Evolutionary conservation across 2,329 filamentous ascomycete species (phyloP).

Genomic region (Alternaria triticina): DNA sequence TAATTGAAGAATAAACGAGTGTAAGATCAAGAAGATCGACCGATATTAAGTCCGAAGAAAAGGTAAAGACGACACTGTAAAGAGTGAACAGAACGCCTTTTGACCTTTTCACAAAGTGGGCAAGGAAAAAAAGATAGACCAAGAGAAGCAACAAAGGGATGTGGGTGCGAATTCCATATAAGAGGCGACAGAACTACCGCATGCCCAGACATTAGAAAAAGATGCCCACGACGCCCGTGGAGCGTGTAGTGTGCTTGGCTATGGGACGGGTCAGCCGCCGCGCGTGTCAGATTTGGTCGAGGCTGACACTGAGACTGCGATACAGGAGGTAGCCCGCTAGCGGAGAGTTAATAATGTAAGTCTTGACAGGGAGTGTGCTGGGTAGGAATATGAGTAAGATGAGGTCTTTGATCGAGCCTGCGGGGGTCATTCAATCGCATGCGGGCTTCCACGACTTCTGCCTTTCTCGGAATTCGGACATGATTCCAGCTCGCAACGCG

Average conservation of each 20-base stretch:
- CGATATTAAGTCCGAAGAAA: slow-evolving; percentile 2
- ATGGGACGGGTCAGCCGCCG: slow-evolving; percentile 10
- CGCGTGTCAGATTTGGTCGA: slow-evolving; percentile 10
- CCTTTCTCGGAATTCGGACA: background rate
- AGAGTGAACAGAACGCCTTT: slow-evolving; percentile 22
- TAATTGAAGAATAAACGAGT: slow-evolving; percentile 6
- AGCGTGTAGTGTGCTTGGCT: slow-evolving; percentile 17
- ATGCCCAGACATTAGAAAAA: slow-evolving; percentile 7
- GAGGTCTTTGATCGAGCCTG: background rate
- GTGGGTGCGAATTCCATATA: slow-evolving; percentile 1
- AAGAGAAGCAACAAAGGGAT: background rate
- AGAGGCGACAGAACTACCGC: slow-evolving; percentile 3
- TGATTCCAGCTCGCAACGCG: background rate
- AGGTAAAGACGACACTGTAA: slow-evolving; percentile 11
- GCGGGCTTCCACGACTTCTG: background rate
- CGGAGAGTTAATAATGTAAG: background rate
- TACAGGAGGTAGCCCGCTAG: background rate
- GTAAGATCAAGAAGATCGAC: slow-evolving; percentile 4
- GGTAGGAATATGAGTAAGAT: background rate
- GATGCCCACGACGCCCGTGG: background rate
- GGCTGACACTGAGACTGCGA: background rate
- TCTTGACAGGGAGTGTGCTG: background rate
- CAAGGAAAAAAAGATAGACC: slow-evolving; percentile 12
- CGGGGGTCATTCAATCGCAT: background rate
- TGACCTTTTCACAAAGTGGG: slow-evolving; percentile 10